Evolutionary conservation across 352 stramenopile genomes (phyloP).

Genomic region (Phytopythium boreale): DNA sequence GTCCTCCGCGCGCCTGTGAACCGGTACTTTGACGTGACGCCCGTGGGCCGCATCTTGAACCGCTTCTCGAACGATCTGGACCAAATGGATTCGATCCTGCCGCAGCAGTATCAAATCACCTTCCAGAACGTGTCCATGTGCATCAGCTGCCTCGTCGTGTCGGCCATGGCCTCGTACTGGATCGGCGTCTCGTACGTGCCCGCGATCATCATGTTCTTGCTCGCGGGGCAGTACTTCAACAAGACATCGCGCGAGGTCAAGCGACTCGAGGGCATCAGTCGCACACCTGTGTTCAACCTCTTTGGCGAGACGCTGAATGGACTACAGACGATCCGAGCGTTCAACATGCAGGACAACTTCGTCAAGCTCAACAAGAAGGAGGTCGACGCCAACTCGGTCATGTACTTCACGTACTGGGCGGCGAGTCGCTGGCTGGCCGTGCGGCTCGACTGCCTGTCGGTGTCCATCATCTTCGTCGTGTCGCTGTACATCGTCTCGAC

Average conservation of each 20-base stretch:
- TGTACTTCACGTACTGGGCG: conserved; percentile 37
- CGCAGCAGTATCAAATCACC: conserved; percentile 31
- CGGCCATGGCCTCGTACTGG: conserved; percentile 29
- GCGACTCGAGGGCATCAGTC: conserved; percentile 89
- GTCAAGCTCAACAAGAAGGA: conserved; percentile 25
- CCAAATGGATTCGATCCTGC: conserved; percentile 40
- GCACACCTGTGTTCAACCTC: conserved; percentile 90
- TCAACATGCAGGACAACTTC: conserved; percentile 40
- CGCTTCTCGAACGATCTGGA: conserved; percentile 63
- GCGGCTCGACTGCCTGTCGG: conserved; percentile 77
- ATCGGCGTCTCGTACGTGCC: conserved; percentile 57
- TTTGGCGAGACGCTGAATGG: conserved; percentile 92
- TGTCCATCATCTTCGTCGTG: conserved; percentile 86
- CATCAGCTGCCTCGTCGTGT: conserved; percentile 32
- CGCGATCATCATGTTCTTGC: conserved; percentile 42
- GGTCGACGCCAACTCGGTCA: conserved; percentile 38
- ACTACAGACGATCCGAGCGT: conserved; percentile 89
- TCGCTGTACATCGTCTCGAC: conserved; percentile 83
- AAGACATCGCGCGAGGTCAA: conserved; percentile 86
- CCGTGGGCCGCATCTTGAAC: conserved; percentile 64
- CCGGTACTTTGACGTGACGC: conserved; percentile 64
- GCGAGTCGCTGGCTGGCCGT: conserved; percentile 91
- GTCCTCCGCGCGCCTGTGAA: conserved; percentile 51
- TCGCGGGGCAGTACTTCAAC: conserved; percentile 83
- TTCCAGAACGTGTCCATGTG: conserved; percentile 11